Base-by-base conservation (phyloP, 2,329 filamentous ascomycete species). In the Triangularia verruculosa region DNA sequence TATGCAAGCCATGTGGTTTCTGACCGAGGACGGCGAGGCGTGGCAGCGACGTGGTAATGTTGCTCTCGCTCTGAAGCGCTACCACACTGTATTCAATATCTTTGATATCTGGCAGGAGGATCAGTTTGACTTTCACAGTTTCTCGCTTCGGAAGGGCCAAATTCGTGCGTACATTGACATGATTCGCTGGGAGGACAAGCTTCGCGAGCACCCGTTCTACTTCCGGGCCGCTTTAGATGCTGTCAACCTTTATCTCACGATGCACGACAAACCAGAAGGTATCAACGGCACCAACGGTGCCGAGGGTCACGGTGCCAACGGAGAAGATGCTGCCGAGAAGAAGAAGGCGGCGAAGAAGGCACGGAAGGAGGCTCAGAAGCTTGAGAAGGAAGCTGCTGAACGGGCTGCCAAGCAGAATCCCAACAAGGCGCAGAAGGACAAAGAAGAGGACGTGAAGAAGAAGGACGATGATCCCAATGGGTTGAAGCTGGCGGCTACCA, bases 51-150 rank as follows among this genome's bases (percentile, higher is more conserved):
- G 93, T 74, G 88, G 89, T 68, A 93, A 96, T 70, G 80, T 91
- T 55, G 92, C 90, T 3, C 83, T 97, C 64, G 94, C 96, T 0
- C 82, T 99, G 60, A 99, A 99, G 81, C 88, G 96, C 57, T 94
- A 97, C 77, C 91, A 93, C 68, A 83, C 91, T 22, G 86, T 99
- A 63, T 89, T 89, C 75, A 92, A 91, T 77, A 96, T 99, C 69
- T 99, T 99, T 72, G 94, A 98, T 69, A 88, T 92, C 20, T 99
- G 95, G 95, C 90, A 96, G 74, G 96, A 99, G 75, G 95, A 99
- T 71, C 95, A 99, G 73, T 97, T 98, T 72, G 95, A 99, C 75
- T 99, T 99, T 81, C 96, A 99, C 82, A 92, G 88, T 75, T 99
- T 99, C 78, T 97, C 93, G 20, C 81, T 99, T n/a, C 85, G 95